These are phyloP conservation scores for Pestalotiopsis sp. DNA, from an alignment of 2,329 filamentous ascomycete genomes.

Conservation along the genomic window DNA sequence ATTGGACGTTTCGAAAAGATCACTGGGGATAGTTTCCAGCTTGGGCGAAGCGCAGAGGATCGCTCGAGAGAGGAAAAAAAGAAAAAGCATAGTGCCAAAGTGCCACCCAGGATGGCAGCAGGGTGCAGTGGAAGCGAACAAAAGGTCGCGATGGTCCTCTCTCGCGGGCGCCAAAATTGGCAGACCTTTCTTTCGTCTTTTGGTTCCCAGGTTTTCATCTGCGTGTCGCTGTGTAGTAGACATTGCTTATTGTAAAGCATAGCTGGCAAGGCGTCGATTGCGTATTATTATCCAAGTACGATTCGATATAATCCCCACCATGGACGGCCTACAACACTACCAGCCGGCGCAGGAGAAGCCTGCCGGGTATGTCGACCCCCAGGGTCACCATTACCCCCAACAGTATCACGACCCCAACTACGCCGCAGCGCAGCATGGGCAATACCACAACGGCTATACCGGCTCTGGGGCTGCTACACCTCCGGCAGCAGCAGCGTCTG, in stretches of 20 bases:
- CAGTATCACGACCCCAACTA: constrained; percentile 9
- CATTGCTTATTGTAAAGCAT: not conserved
- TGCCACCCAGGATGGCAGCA: not conserved
- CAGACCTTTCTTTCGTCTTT: not conserved
- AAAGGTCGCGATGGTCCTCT: not conserved
- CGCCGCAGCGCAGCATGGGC: constrained; percentile 1
- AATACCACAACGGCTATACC: not conserved
- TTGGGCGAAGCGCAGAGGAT: not conserved
- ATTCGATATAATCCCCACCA: not conserved
- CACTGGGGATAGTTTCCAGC: not conserved
- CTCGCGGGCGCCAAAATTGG: not conserved
- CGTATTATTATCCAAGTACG: not conserved
- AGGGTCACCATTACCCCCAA: not conserved
- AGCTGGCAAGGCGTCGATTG: not conserved
- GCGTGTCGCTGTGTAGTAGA: not conserved
- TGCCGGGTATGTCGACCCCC: constrained; percentile 3
- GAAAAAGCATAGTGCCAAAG: not conserved
- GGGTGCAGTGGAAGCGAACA: not conserved
- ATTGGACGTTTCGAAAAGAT: not conserved
- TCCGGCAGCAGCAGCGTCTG: constrained; percentile 10
- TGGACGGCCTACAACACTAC: constrained; percentile 4
- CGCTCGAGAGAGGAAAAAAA: not conserved
- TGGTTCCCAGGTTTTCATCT: not conserved
- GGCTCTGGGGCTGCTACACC: not conserved
- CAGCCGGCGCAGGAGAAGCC: constrained; percentile 5